Evolutionary conservation across 192 early-diverging fungal species (phyloP).

Genomic region (Linnemannia hyalina): DNA sequence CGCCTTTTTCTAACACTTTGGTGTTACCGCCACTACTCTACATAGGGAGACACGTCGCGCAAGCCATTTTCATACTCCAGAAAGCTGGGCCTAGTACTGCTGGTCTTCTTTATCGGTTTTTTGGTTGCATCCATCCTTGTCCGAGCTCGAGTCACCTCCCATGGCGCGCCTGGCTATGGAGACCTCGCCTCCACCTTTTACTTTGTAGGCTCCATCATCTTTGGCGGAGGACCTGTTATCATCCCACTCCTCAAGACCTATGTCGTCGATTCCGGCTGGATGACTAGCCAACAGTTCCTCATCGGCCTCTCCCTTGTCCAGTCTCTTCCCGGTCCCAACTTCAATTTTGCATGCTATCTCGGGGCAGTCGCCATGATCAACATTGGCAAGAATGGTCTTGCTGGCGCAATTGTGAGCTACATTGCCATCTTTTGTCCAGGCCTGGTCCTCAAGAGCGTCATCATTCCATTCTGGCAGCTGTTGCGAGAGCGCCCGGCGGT

Average conservation of each 20-base stretch:
- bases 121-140: conserved; percentile 61
- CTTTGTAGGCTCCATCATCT: conserved; percentile 69
- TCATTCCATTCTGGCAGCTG: conserved; percentile 68
- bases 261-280: conserved; percentile 66
- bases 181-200: conserved; percentile 66
- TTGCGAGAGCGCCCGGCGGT: conserved; percentile 46
- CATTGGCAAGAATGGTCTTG: conserved; percentile 31
- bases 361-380: conserved; percentile 66
- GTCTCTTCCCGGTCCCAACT: conserved; percentile 66
- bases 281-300: conserved; percentile 64
- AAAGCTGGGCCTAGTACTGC: conserved; percentile 37
- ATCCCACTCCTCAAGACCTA: conserved; percentile 66
- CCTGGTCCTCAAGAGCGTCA: conserved; percentile 63
- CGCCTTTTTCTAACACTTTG: background rate
- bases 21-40: background rate
- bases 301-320: conserved; percentile 73
- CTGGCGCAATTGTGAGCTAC: conserved; percentile 64
- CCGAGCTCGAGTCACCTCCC: background rate
- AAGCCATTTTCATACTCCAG: conserved; percentile 21
- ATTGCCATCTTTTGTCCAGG: conserved; percentile 73
- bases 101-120: conserved; percentile 60
- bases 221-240: conserved; percentile 73
- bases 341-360: conserved; percentile 73
- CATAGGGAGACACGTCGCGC: background rate
- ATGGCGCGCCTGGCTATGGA: conserved; percentile 22